Percentiles rank a stretch among this genome's conserved stretches.
These are phyloP conservation scores for Cyberlindnera americana DNA, from an alignment of 805 yeast genomes.

Conservation along the genomic window DNA sequence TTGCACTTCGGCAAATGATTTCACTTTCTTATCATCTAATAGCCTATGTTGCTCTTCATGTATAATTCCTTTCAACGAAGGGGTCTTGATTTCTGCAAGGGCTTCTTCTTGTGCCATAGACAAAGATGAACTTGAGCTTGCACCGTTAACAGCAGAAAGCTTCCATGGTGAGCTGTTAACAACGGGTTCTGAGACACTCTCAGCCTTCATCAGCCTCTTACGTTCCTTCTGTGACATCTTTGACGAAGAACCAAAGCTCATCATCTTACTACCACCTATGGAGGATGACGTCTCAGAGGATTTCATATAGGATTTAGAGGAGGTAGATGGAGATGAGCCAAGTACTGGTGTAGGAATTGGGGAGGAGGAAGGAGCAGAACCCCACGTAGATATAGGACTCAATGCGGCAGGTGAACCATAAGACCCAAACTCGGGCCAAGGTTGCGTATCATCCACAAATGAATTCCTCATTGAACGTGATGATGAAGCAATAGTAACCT, in stretches of 20 bases:
- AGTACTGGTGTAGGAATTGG: constrained; percentile 2
- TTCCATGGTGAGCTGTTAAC: constrained; percentile 21
- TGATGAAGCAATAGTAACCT: background rate
- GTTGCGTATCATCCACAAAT: background rate
- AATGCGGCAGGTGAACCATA: constrained; percentile 6
- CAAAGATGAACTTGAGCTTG: constrained; percentile 17
- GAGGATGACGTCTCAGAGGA: constrained; percentile 3
- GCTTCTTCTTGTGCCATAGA: constrained; percentile 22
- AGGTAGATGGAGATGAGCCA: constrained; percentile 10
- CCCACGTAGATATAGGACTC: constrained; percentile 15
- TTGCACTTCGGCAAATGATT: constrained; percentile 64
- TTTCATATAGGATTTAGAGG: constrained; percentile 10
- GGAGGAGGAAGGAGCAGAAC: background rate
- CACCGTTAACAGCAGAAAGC: constrained; percentile 9
- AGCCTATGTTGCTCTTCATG: constrained; percentile 42
- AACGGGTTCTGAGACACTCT: background rate
- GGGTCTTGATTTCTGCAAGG: constrained; percentile 15
- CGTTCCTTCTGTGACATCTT: constrained; percentile 56
- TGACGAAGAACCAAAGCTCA: constrained; percentile 1
- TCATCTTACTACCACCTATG: background rate
- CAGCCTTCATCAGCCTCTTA: constrained; percentile 37
- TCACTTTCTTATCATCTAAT: constrained; percentile 31
- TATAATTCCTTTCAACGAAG: constrained; percentile 42
- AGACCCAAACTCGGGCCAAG: constrained; percentile 14
- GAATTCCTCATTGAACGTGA: constrained; percentile 3